A percentile compares a stretch with the other conserved stretches of the same genome.
phyloP scores from a whole-genome alignment of 1,284 basidiomycete genomes.

The Ustilago crameri region DNA sequence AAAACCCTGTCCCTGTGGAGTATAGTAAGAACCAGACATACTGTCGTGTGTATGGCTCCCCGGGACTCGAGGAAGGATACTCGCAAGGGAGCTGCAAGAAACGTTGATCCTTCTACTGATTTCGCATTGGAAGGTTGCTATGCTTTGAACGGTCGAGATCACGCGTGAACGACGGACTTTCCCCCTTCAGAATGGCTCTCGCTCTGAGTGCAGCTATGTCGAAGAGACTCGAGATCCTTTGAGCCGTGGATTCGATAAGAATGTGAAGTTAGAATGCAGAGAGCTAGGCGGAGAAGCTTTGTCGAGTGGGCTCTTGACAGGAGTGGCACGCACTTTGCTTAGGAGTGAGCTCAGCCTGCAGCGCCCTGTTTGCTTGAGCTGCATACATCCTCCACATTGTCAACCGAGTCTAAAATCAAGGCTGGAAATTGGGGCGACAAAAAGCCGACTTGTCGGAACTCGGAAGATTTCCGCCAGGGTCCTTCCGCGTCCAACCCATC shows the following conservation, averaged over 20 bases:
- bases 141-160: too few relatives aligned
- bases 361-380: neutral
- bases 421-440: constrained; percentile 5
- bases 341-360: constrained; percentile 28
- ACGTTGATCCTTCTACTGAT: neutral
- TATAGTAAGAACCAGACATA: neutral
- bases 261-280: too few relatives aligned
- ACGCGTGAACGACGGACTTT: too few relatives aligned
- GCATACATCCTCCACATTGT: constrained; percentile 10
- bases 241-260: too few relatives aligned
- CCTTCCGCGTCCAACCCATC: too few relatives aligned
- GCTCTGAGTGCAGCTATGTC: too few relatives aligned
- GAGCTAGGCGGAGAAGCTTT: too few relatives aligned
- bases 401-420: constrained; percentile 5
- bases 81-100: neutral
- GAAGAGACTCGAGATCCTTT: too few relatives aligned
- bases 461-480: neutral
- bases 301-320: constrained; percentile 8
- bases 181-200: too few relatives aligned
- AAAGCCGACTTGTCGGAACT: constrained; percentile 4
- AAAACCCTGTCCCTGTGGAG: neutral
- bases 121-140: neutral
- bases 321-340: neutral
- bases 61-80: neutral
- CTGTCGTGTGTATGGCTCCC: neutral